Evolutionary conservation across 2,329 filamentous ascomycete species (phyloP).

Genomic region (Aspergillus fijiensis): DNA sequence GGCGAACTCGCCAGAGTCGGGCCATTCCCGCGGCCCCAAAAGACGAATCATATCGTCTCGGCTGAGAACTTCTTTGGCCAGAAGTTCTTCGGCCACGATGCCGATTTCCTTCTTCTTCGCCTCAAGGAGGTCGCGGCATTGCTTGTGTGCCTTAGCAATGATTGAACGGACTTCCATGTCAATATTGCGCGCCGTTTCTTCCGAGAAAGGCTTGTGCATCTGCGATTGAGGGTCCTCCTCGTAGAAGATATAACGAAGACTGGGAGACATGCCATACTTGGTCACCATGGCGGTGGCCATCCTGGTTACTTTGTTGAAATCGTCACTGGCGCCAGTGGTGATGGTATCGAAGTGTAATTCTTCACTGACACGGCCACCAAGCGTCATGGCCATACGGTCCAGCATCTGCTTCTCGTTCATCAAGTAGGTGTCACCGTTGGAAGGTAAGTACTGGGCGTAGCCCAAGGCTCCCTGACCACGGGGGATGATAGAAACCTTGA

Average conservation of each 20-base stretch:
- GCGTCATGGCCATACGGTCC: conserved; percentile 99
- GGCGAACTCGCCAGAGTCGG: conserved; percentile 82
- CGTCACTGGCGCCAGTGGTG: conserved; percentile 89
- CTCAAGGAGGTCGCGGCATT: conserved; percentile 78
- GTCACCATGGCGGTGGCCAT: conserved; percentile 98
- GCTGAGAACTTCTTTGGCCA: conserved; percentile 86
- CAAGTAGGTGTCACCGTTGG: conserved; percentile 79
- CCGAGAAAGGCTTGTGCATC: conserved; percentile 91
- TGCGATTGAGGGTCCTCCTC: conserved; percentile 72
- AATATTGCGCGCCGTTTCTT: conserved; percentile 88
- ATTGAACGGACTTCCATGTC: conserved; percentile 89
- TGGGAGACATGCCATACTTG: conserved; percentile 97
- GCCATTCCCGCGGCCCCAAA: conserved; percentile 79
- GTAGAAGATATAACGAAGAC: conserved; percentile 90
- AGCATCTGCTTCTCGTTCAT: conserved; percentile 96
- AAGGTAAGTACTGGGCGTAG: conserved; percentile 95
- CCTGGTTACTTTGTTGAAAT: conserved; percentile 96
- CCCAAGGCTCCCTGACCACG: conserved; percentile 90
- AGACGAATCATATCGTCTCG: conserved; percentile 90
- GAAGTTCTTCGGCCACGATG: conserved; percentile 85
- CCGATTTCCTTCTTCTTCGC: conserved; percentile 88
- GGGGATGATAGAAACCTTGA: conserved; percentile 98
- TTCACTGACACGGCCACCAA: conserved; percentile 91
- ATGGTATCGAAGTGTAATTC: conserved; percentile 97
- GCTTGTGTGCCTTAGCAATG: conserved; percentile 86